Base-by-base conservation (phyloP, 495 filamentous ascomycete genomes). In the Neurospora pannonica region DNA sequence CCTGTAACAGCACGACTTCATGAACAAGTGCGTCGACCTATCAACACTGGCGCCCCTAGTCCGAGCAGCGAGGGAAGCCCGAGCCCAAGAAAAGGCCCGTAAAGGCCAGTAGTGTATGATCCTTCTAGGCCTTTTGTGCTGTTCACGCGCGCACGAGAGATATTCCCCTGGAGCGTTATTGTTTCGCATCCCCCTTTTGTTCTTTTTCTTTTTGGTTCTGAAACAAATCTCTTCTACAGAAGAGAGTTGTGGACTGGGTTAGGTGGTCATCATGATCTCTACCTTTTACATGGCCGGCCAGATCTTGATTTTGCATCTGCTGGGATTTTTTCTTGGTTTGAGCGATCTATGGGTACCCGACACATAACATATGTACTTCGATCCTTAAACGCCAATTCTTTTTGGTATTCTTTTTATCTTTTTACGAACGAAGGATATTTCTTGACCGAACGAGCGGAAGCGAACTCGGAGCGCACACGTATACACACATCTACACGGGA, bases 81-180 rank as follows among this genome's bases (percentile, higher is more conserved):
- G 95, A 75, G 91, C 90, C 17, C 91, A 95, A 78, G 96, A 99
- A 82, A 93, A 94, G 80, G 89, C 91, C 70, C 88, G 88, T 72
- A 93, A 92, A 74, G 85, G 84, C 9, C 81, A 85, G 81, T 84
- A 71, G 83, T 70, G 39, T 72, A 24, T 46, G 71, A 34, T 38
- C 34, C 54, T 70, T 69, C 21, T 73, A 67, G 28, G 54, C 28
- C 15, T 72, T 70, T 71, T 70, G 40, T 71, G 42, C 69, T 70
- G 54, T 36, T 19, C 28, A 34, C 54, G 54, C 15, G 28, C 54
- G 28, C 54, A 31, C 28, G 28, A 60, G 48, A 60, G 48, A 34
- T 67, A 67, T 67, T 67, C 54, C 13, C 54, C 54, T 67, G 54
- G 54, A 36, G 28, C 24, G 24, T 34, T 36, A 4, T 67, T 31